Evolutionary conservation across 2,329 filamentous ascomycete genomes (phyloP), one percentile per base, ranked within the genome.

Genomic region (Arthrobotrys sphaeroides): DNA sequence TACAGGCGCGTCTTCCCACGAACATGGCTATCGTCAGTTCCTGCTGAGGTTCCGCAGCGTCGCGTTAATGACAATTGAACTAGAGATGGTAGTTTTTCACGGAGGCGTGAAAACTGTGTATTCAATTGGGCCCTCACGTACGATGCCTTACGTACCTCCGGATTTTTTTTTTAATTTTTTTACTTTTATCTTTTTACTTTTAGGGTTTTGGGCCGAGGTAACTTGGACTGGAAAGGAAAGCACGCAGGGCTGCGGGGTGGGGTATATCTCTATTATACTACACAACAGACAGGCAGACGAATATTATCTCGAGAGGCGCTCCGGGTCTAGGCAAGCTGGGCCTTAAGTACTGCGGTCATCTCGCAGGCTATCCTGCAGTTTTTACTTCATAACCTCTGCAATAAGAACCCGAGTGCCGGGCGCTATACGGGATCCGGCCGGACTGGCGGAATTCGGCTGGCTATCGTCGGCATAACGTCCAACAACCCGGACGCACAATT

Each of bases 11-110:
- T 64, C 70, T 74, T 68, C 61, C 70, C 57, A 74, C 55, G 36
- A 74, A 74, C 70, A 74, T 74, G 62, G 64, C 49, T 67, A 51
- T 60, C 49, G 69, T 55, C 66, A 70, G 55, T 53, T 70, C 26
- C 45, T 70, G 57, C 33, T 60, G 51, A 55, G 24, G 31, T 12
- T 43, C 1, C 16, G 40, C 40, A 43, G 40, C 40, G 40, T 64
- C 64, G 38, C 45, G 51, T 53, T 33, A 70, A 47, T 49, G 55
- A 22, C 61, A 66, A 64, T 66, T 57, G 53, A 61, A 16, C 51
- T 55, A 31, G 28, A 53, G 51, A 55, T 55, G 16, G 31, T 55
- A 24, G 36, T 22, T 24, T 36, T 24, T 18, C 18, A 55, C 51
- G 16, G 51, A 38, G 36, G 26, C 26, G 7, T 33, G 24, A 26